These are phyloP conservation scores for Furcasterigmium furcatum DNA, from an alignment of 2,329 filamentous ascomycete genomes.

Conservation along the genomic window DNA sequence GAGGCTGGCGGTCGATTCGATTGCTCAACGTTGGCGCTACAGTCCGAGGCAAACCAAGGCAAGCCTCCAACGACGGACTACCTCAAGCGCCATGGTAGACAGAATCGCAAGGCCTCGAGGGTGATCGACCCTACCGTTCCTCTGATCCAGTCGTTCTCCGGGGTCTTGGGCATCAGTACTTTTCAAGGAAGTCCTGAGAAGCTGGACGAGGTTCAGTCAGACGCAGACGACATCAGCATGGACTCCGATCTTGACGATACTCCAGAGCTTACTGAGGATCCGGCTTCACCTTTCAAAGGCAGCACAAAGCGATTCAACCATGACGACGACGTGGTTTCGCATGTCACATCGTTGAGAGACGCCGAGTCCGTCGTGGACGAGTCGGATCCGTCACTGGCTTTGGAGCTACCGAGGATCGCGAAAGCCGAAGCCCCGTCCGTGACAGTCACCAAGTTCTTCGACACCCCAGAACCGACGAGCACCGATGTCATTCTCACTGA, in stretches of 20 bases:
- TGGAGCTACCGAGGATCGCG: conserved; percentile 46
- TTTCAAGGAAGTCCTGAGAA: conserved; percentile 34
- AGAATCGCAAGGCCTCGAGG: conserved; percentile 28
- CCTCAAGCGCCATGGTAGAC: conserved; percentile 42
- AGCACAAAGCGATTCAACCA: conserved; percentile 35
- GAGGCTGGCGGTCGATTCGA: conserved; percentile 53
- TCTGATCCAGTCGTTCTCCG: conserved; percentile 32
- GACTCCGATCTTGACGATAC: conserved; percentile 55
- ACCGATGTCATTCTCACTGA: conserved; percentile 45
- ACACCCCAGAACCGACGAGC: conserved; percentile 52
- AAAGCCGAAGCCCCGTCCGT: conserved; percentile 46
- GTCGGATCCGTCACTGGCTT: conserved; percentile 40
- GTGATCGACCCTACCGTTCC: conserved; percentile 17
- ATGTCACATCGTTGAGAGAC: conserved; percentile 49
- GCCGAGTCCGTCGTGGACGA: conserved; percentile 39
- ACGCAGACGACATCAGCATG: conserved; percentile 46
- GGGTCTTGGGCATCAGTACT: conserved; percentile 27
- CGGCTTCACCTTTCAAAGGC: conserved; percentile 47
- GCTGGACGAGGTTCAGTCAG: conserved; percentile 34
- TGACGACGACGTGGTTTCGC: conserved; percentile 52
- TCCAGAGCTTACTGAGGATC: conserved; percentile 46
- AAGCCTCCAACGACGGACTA: conserved; percentile 44
- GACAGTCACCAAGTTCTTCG: conserved; percentile 52
- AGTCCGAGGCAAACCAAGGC: conserved; percentile 22
- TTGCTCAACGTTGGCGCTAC: conserved; percentile 29